Percentiles rank a stretch among this genome's conserved stretches.
Evolutionary conservation across 495 filamentous ascomycete species (phyloP).

Genomic region (Podospora australis): DNA sequence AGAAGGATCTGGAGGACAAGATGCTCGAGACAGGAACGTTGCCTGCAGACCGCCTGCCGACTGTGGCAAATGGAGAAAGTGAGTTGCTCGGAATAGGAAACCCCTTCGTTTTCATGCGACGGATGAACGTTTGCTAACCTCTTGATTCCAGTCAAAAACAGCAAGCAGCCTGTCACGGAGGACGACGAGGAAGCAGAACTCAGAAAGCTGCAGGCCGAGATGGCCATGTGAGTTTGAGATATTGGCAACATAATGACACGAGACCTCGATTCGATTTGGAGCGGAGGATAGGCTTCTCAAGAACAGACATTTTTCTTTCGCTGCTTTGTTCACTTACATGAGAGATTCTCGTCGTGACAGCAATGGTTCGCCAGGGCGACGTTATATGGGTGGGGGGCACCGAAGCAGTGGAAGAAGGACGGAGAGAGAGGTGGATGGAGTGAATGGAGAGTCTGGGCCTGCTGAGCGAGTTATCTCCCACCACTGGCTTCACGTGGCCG

Average conservation of each 20-base stretch:
- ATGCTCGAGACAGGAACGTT: slow-evolving; percentile 84
- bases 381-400: not conserved
- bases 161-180: slow-evolving; percentile 62
- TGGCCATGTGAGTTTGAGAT: slow-evolving; percentile 71
- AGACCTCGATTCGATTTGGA: not conserved
- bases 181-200: slow-evolving; percentile 96
- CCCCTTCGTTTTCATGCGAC: too few species aligned
- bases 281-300: slow-evolving; percentile 1
- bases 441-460: too few species aligned
- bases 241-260: not conserved
- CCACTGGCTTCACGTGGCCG: too few species aligned
- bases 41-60: slow-evolving; percentile 63
- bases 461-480: too few species aligned
- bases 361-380: too few species aligned
- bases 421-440: not conserved
- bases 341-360: too few species aligned
- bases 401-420: not conserved
- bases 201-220: slow-evolving; percentile 88
- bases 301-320: not conserved
- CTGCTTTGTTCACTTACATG: too few species aligned
- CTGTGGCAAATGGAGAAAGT: slow-evolving; percentile 66
- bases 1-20: slow-evolving; percentile 82
- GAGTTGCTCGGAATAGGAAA: slow-evolving; percentile 36
- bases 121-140: slow-evolving; percentile 17
- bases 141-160: slow-evolving; percentile 49